Evolutionary conservation across 2,329 filamentous ascomycete genomes (phyloP).

Genomic region (Trichocomaceae sp.): DNA sequence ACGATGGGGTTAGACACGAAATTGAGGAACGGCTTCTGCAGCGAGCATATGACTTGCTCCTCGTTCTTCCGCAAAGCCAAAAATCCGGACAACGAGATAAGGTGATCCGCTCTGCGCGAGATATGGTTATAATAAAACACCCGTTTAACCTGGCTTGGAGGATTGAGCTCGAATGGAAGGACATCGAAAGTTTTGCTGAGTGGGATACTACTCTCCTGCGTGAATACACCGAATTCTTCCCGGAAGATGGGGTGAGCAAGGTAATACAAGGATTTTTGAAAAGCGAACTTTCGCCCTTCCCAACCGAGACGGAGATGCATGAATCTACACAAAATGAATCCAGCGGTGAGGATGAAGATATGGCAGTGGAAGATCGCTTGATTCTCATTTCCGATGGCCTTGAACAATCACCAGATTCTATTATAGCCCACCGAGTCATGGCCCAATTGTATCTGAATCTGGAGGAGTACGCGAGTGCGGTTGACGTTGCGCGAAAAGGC

Average conservation of each 20-base stretch:
- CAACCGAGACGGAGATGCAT: constrained; percentile 38
- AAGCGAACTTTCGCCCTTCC: constrained; percentile 79
- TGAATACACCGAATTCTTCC: constrained; percentile 78
- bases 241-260: constrained; percentile 72
- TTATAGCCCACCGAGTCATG: constrained; percentile 76
- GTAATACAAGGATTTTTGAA: constrained; percentile 75
- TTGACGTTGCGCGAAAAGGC: constrained; percentile 72
- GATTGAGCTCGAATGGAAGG: constrained; percentile 82
- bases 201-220: constrained; percentile 73
- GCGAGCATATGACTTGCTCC: constrained; percentile 70
- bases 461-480: constrained; percentile 76
- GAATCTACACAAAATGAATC: constrained; percentile 49
- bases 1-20: constrained; percentile 74
- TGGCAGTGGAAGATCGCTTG: constrained; percentile 71
- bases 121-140: constrained; percentile 95
- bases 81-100: constrained; percentile 66
- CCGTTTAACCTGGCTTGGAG: constrained; percentile 87
- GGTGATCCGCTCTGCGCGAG: constrained; percentile 70
- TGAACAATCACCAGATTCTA: constrained; percentile 56
- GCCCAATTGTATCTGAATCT: constrained; percentile 75
- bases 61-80: constrained; percentile 58
- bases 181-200: constrained; percentile 64
- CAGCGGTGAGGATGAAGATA: constrained; percentile 39
- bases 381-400: constrained; percentile 74
- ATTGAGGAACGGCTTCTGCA: constrained; percentile 88